Conservation (phyloP, 352 stramenopile species). For the Globisporangium radiosum region DNA sequence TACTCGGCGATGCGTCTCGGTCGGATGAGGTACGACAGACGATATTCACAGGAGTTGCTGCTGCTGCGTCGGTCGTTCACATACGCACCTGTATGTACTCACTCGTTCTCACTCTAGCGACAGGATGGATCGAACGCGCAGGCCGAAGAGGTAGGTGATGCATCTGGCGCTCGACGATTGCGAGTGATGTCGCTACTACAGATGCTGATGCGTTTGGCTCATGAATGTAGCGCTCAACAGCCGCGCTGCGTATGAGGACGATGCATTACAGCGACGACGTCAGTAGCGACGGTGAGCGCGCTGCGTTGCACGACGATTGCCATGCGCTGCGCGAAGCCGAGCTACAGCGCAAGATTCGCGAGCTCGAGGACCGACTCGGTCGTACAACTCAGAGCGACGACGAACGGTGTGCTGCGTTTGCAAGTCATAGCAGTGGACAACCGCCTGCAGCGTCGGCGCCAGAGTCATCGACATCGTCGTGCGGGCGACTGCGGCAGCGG, state of each 20-base stretch:
- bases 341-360: conserved; percentile 6
- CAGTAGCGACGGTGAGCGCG: not conserved
- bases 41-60: too few relatives aligned
- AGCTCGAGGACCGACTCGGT: conserved; percentile 10
- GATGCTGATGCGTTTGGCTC: too few relatives aligned
- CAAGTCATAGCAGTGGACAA: not conserved
- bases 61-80: too few relatives aligned
- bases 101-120: too few relatives aligned
- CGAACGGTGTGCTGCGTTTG: conserved; percentile 6
- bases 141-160: not conserved
- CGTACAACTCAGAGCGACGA: conserved; percentile 14
- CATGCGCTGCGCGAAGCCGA: conserved; percentile 6
- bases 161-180: not conserved
- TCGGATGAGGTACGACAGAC: not conserved
- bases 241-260: too few relatives aligned
- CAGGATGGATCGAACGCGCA: too few relatives aligned
- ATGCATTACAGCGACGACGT: not conserved
- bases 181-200: too few relatives aligned
- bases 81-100: too few relatives aligned
- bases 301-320: not conserved
- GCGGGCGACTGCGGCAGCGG: not conserved
- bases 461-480: not conserved
- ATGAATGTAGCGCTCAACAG: too few relatives aligned
- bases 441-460: not conserved
- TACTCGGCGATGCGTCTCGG: not conserved